Evolutionary conservation across 164 flowering plant species (phyloP), one percentile per base, ranked within the genome.

Genomic region (Chimonanthus praecox): DNA sequence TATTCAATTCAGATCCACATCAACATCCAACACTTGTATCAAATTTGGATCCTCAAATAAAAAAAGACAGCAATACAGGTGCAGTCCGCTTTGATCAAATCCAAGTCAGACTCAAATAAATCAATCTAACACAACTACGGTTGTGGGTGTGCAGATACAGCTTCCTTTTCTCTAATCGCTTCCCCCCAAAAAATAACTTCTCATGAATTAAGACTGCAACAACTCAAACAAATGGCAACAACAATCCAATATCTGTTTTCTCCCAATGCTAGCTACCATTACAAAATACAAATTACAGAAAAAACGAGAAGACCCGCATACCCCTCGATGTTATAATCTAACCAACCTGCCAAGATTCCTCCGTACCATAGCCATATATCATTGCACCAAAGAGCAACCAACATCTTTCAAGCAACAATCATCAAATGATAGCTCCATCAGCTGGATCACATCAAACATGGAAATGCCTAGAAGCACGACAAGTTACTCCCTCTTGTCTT

Each of bases 401-500:
- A 9, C 60, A 9, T 54, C 60, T n/a, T 54, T 54, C 15, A 11
- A 54, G 16, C 60, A 54, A 54, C 60, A 11, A 13, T 54, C n/a
- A 9, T 10, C 4, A 16, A 10, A 54, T 13, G 60, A 13, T 54
- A 54, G 16, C 3, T 54, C 60, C 60, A 4, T 3, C 5, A 10
- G 10, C 5, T 54, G 60, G 60, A 54, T n/a, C 60, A 11, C 5
- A 54, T 54, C n/a, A 54, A 54, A 54, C 16, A 54, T 54, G 60
- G 5, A 54, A 54, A 54, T n/a, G 16, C 16, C 60, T 0, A 13
- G 16, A 54, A 15, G 11, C 33, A 54, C 7, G 16, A n/a, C 43
- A 44, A 67, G 33, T 79, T 80, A 92, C 76, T 86, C 97, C 64
- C 82, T 92, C 74, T 95, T 92, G 71, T 92, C 97, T 88, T 90